Conservation (phyloP, 2,329 filamentous ascomycete genomes). For the Alternaria brassicicola region DNA sequence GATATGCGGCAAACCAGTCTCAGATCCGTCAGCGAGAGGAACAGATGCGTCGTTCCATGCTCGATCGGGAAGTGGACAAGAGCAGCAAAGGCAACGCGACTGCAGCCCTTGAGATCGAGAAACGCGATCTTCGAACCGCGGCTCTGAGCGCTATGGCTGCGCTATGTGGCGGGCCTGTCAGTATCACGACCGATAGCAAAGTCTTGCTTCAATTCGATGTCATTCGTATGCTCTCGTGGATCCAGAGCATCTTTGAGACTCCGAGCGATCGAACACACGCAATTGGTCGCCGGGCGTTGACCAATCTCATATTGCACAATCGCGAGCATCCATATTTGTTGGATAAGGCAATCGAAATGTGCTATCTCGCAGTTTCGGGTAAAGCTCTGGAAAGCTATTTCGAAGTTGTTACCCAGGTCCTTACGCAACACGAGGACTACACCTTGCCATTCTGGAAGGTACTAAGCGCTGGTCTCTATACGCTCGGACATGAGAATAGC, state of each 20-base stretch:
- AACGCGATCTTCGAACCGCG: constrained; percentile 86
- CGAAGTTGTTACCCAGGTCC: constrained; percentile 84
- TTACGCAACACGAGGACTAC: constrained; percentile 82
- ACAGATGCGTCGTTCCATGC: constrained; percentile 81
- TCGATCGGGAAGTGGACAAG: constrained; percentile 75
- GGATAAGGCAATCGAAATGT: constrained; percentile 88
- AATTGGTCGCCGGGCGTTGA: constrained; percentile 85
- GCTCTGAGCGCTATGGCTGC: constrained; percentile 95
- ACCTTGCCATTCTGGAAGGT: constrained; percentile 89
- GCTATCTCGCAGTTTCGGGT: constrained; percentile 79
- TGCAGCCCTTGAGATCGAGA: constrained; percentile 95
- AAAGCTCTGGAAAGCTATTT: constrained; percentile 96
- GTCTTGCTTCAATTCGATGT: constrained; percentile 91
- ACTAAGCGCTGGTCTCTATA: constrained; percentile 86
- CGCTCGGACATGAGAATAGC: constrained; percentile 87
- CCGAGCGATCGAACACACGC: constrained; percentile 89
- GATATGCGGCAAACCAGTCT: constrained; percentile 87
- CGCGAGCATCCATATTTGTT: constrained; percentile 83
- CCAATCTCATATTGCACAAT: constrained; percentile 89
- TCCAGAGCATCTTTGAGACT: constrained; percentile 92
- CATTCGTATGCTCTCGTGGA: constrained; percentile 90
- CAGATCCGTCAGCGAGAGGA: constrained; percentile 84
- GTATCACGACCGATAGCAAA: constrained; percentile 84
- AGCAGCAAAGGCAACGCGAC: constrained; percentile 79
- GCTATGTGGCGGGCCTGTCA: constrained; percentile 82